A percentile compares a stretch with the other conserved stretches of the same genome.
Conservation (phyloP, 2,329 filamentous ascomycete genomes). For the Pseudogymnoascus sp. region DNA sequence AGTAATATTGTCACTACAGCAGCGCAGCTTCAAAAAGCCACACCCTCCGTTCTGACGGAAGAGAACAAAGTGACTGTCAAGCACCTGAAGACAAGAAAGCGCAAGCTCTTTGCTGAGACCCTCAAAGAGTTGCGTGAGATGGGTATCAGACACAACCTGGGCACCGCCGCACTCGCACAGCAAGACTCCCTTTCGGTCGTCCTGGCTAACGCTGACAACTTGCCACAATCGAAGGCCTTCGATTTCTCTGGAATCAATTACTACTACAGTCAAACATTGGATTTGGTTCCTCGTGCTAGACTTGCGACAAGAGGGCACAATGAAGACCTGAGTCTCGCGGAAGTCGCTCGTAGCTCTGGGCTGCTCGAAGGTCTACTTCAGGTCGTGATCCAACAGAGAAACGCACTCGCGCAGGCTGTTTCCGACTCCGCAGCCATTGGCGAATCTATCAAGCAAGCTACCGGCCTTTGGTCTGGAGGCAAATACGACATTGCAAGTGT, state of each 20-base stretch:
- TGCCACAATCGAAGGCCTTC: conserved; percentile 22
- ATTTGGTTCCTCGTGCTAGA: conserved; percentile 63
- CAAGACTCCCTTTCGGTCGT: conserved; percentile 67
- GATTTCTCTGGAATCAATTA: conserved; percentile 49
- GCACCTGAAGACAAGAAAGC: conserved; percentile 84
- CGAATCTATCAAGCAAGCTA: conserved; percentile 18
- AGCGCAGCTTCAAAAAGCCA: conserved; percentile 71
- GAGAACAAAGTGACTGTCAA: conserved; percentile 80
- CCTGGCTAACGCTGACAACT: conserved; percentile 50
- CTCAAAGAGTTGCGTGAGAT: conserved; percentile 77
- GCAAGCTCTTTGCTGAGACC: conserved; percentile 82
- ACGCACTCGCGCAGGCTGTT: conserved; percentile 20
- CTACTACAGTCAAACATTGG: conserved; percentile 72
- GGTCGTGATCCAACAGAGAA: conserved; percentile 54
- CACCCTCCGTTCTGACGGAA: conserved; percentile 71
- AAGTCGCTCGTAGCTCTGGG: conserved; percentile 71
- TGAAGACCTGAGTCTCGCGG: conserved; percentile 74
- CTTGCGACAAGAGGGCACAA: conserved; percentile 65
- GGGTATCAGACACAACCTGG: conserved; percentile 80
- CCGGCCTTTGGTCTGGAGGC: conserved; percentile 37
- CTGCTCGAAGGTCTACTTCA: conserved; percentile 81
- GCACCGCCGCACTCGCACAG: conserved; percentile 61
- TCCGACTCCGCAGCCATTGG: conserved; percentile 19
- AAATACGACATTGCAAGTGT: conserved; percentile 18
- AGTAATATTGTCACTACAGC: conserved; percentile 60